Conservation (phyloP, 2,329 filamentous ascomycete species). For the Colletotrichum acutatum region DNA sequence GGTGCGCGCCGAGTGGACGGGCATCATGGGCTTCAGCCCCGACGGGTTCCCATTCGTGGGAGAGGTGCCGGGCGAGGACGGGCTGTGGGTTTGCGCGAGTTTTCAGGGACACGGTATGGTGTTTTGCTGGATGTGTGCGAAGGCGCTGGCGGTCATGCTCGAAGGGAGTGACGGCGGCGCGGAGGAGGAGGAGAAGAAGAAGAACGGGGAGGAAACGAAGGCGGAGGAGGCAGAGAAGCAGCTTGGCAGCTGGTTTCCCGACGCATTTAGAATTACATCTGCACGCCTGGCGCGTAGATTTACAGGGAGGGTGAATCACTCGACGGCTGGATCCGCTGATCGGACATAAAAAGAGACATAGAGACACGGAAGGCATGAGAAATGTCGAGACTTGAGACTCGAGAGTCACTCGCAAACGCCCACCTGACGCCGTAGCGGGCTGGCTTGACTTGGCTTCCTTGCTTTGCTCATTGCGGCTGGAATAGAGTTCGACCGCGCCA, state of each 20-base stretch:
- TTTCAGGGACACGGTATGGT: constrained; percentile 78
- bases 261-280: constrained; percentile 58
- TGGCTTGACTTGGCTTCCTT: neutral
- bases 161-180: constrained; percentile 45
- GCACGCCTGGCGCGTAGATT: constrained; percentile 50
- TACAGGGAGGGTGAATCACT: constrained; percentile 10
- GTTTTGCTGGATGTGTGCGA: constrained; percentile 68
- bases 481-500: constrained; percentile 15
- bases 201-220: constrained; percentile 30
- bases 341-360: neutral
- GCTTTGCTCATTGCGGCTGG: constrained; percentile 3
- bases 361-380: neutral
- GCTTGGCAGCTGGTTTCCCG: constrained; percentile 62
- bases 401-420: neutral
- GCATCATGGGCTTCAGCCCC: constrained; percentile 66
- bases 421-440: neutral
- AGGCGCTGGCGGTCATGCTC: constrained; percentile 67
- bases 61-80: constrained; percentile 53
- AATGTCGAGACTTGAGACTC: neutral
- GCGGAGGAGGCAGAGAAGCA: constrained; percentile 14
- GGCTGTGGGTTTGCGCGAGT: constrained; percentile 66
- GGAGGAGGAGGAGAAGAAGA: constrained; percentile 37
- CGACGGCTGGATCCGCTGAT: neutral
- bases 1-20: constrained; percentile 61
- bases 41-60: constrained; percentile 66